Conservation (phyloP, 164 flowering plant genomes). For the Piper longum region DNA sequence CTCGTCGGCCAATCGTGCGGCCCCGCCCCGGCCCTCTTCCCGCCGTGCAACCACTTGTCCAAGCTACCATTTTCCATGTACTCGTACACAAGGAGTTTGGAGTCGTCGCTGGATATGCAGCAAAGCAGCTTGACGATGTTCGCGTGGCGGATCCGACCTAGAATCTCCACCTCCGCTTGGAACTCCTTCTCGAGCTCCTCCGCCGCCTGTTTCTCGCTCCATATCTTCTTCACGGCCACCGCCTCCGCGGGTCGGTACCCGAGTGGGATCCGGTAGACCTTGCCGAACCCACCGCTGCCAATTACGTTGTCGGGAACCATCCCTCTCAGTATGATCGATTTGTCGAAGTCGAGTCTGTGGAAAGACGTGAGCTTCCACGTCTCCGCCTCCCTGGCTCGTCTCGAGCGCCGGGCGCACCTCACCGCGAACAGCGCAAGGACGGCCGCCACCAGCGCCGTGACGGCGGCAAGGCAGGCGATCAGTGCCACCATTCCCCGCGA, state of each 20-base stretch:
- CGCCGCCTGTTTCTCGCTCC: constrained; percentile 30
- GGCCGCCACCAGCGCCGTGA: constrained; percentile 9
- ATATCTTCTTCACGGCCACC: constrained; percentile 73
- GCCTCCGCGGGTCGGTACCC: constrained; percentile 17
- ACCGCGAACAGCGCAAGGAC: constrained; percentile 14
- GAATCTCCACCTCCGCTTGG: constrained; percentile 47
- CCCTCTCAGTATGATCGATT: constrained; percentile 31
- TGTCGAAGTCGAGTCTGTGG: constrained; percentile 50
- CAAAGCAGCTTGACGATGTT: constrained; percentile 76
- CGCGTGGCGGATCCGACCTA: constrained; percentile 57
- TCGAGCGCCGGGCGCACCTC: constrained; percentile 24
- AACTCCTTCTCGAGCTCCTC: constrained; percentile 45
- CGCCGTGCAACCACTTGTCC: constrained; percentile 57
- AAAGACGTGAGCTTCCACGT: constrained; percentile 67
- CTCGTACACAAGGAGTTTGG: constrained; percentile 79
- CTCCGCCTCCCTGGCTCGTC: constrained; percentile 13
- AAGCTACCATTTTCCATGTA: constrained; percentile 71
- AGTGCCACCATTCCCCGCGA: constrained; percentile 22
- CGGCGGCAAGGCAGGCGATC: constrained; percentile 18
- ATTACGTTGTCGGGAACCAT: constrained; percentile 47
- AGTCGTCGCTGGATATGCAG: constrained; percentile 51
- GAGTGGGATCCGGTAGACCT: constrained; percentile 39
- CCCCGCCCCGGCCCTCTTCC: constrained; percentile 15
- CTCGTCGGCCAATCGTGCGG: constrained; percentile 66
- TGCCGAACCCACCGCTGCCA: constrained; percentile 81